These are phyloP conservation scores for Ceratocystis variospora DNA, from an alignment of 2,329 filamentous ascomycete species.

Conservation along the genomic window DNA sequence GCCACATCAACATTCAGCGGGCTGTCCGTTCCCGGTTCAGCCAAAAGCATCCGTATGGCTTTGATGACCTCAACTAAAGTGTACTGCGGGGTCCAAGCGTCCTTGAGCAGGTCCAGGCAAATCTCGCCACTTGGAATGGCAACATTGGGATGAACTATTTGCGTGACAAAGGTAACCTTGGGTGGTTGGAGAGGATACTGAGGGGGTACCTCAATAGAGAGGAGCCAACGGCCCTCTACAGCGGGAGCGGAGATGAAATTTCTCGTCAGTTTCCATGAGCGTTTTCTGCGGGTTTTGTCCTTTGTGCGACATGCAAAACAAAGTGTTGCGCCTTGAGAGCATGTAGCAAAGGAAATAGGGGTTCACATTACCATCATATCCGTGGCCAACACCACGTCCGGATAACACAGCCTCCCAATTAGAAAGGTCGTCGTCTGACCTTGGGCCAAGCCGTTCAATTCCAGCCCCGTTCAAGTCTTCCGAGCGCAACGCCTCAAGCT, in stretches of 20 bases:
- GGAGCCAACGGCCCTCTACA: constrained; percentile 63
- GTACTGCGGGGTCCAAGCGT: constrained; percentile 75
- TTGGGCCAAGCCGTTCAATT: constrained; percentile 46
- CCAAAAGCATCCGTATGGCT: constrained; percentile 55
- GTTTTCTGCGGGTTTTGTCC: neutral
- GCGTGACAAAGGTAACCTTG: constrained; percentile 65
- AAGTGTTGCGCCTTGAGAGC: too few species aligned
- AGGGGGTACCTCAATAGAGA: constrained; percentile 60
- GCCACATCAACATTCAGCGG: constrained; percentile 71
- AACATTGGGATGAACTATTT: constrained; percentile 73
- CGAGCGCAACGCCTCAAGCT: constrained; percentile 40
- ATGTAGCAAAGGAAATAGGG: neutral
- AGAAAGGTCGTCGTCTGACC: constrained; percentile 40
- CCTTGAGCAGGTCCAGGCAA: constrained; percentile 73
- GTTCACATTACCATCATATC: constrained; percentile 40
- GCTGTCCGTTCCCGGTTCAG: constrained; percentile 54
- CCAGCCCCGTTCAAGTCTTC: constrained; percentile 28
- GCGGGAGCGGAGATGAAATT: neutral
- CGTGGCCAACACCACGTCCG: constrained; percentile 40
- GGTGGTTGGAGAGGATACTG: constrained; percentile 72
- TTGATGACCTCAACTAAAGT: constrained; percentile 63
- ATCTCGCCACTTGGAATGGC: constrained; percentile 66
- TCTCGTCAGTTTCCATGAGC: neutral
- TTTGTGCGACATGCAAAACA: neutral
- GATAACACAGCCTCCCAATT: constrained; percentile 48